A percentile compares a stretch with the other conserved stretches of the same genome.
Evolutionary conservation across 1,284 basidiomycete species (phyloP).

Genomic region (Abortiporus biennis): DNA sequence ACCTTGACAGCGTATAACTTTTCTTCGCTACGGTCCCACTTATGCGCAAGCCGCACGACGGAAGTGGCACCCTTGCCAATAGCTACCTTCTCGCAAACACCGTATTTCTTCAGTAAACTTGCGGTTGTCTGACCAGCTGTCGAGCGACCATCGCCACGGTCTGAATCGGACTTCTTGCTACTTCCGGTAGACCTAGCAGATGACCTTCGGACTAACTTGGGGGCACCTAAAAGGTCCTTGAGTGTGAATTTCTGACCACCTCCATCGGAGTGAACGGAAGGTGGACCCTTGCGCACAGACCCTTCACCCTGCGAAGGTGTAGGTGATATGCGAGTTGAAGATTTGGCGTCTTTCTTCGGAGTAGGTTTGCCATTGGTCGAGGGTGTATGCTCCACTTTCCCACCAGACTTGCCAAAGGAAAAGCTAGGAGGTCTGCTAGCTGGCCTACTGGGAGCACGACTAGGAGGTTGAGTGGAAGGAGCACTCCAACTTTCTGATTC

Average conservation of each 20-base stretch:
- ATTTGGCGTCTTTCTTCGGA: slow-evolving; percentile 16
- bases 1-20: slow-evolving; percentile 99
- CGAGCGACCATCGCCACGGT: slow-evolving; percentile 55
- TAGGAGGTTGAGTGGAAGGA: slow-evolving; percentile 55
- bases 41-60: slow-evolving; percentile 94
- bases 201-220: slow-evolving; percentile 67
- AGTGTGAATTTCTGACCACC: slow-evolving; percentile 74
- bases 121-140: slow-evolving; percentile 54
- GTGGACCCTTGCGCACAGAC: slow-evolving; percentile 24
- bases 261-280: slow-evolving; percentile 49
- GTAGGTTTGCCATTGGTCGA: slow-evolving; percentile 16
- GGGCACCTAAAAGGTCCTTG: slow-evolving; percentile 72
- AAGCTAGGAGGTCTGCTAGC: slow-evolving; percentile 43
- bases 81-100: slow-evolving; percentile 93
- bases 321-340: slow-evolving; percentile 22
- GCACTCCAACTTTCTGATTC: slow-evolving; percentile 58
- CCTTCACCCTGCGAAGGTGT: slow-evolving; percentile 17
- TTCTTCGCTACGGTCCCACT: slow-evolving; percentile 96
- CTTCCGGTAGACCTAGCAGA: slow-evolving; percentile 65
- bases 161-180: slow-evolving; percentile 65
- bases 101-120: slow-evolving; percentile 88
- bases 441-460: slow-evolving; percentile 39
- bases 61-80: slow-evolving; percentile 98
- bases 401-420: slow-evolving; percentile 37
- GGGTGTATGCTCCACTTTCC: slow-evolving; percentile 14